Evolutionary conservation across 2,329 filamentous ascomycete genomes (phyloP).

Genomic region (Penicillium digitatum): DNA sequence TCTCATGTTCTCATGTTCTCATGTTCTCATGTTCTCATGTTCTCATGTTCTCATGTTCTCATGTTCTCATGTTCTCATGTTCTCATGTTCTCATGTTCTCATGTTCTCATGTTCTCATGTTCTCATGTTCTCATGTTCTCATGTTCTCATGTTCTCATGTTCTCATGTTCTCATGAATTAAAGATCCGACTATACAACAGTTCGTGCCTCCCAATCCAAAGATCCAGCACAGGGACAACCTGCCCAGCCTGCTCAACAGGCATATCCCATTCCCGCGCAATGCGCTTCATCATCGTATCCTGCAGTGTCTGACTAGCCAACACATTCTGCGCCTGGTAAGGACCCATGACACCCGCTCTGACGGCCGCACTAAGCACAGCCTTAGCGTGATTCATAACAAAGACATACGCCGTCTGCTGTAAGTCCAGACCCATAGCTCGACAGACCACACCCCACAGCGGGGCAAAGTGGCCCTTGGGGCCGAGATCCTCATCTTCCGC

Average conservation of each 20-base stretch:
- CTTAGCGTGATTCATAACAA: constrained; percentile 61
- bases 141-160: constrained; percentile 39
- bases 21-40: constrained; percentile 39
- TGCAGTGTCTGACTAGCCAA: constrained; percentile 53
- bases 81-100: constrained; percentile 12
- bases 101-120: constrained; percentile 36
- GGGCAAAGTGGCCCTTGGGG: constrained; percentile 55
- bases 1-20: constrained; percentile 39
- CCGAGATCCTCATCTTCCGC: constrained; percentile 30
- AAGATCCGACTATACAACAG: constrained; percentile 64
- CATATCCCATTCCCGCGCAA: constrained; percentile 48
- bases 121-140: constrained; percentile 39
- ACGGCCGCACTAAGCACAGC: constrained; percentile 61
- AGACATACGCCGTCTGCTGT: constrained; percentile 56
- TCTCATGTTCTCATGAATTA: constrained; percentile 50
- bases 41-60: constrained; percentile 39
- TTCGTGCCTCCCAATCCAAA: constrained; percentile 64
- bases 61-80: constrained; percentile 36
- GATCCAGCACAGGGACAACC: constrained; percentile 58
- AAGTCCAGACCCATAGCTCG: constrained; percentile 51
- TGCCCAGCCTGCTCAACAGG: constrained; percentile 56
- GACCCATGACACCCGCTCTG: constrained; percentile 60
- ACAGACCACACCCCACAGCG: constrained; percentile 57
- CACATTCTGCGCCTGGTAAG: constrained; percentile 60
- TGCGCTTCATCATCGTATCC: constrained; percentile 48